Evolutionary conservation across 164 flowering plant species (phyloP), one percentile per base, ranked within the genome.

Genomic region (Euptelea pleiosperma): DNA sequence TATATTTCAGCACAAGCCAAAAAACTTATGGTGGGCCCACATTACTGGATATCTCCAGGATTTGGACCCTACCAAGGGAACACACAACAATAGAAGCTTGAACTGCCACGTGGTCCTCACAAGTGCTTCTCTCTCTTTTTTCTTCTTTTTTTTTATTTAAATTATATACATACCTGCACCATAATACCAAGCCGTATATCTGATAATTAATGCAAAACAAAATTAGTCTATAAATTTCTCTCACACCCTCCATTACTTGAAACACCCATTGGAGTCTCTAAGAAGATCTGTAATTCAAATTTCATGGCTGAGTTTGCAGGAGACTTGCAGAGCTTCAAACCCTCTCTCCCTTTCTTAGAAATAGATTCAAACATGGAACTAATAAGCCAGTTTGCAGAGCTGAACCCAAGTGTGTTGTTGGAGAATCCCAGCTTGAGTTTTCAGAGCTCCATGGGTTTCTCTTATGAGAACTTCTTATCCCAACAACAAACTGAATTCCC

Each of bases 311-410:
- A 72, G 25, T 70, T 70, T 37, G 37, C 55, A 29, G 65, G 41
- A 39, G 50, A 41, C 42, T 30, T 72, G 29, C 75, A 72, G 37
- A 74, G 55, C 57, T 72, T 62, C 63, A 75, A 67, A 41, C 57
- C 70, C n/a, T 66, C 68, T 55, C 54, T 51, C 11, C 33, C 65
- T 16, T 60, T 60, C 66, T 47, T 68, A 43, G 70, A 67, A 36
- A 52, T 63, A 71, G 67, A 74, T 44, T 53, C 77, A n/a, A 70
- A 52, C 63, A 52, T 74, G 55, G 78, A 79, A 49, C 37, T 69
- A 14, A 39, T 69, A 22, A 67, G 59, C 61, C 71, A 73, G 30
- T 35, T 67, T 33, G 8, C 24, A 19, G 71, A 48, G 52, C 21
- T 44, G 44, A 57, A 37, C 51, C 55, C 60, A 25, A 59, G 31